Evolutionary conservation across 139 green algal genomes (phyloP).

Genomic region (Desmodesmus armatus): DNA sequence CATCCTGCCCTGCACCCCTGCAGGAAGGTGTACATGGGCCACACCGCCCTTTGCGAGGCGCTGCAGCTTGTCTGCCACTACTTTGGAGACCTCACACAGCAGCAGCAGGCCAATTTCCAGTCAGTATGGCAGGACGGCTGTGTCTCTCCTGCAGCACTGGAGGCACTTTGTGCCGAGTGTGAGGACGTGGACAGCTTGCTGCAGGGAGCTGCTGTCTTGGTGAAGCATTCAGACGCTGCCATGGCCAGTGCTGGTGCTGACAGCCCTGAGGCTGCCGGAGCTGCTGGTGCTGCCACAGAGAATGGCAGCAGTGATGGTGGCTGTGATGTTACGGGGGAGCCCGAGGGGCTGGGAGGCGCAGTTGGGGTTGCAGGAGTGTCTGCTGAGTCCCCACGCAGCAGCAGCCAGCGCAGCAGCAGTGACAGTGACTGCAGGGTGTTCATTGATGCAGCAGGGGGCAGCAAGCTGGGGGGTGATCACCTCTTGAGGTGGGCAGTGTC

Average conservation of each 20-base stretch:
- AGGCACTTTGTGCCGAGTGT: constrained; percentile 68
- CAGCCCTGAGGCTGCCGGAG: background rate
- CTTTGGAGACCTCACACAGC: constrained; percentile 42
- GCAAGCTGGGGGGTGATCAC: background rate
- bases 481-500: background rate
- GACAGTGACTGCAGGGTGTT: too few relatives aligned
- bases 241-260: background rate
- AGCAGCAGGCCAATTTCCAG: constrained; percentile 27
- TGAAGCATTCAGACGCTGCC: too few relatives aligned
- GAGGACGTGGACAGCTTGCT: constrained; percentile 53
- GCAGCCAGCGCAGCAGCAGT: too few relatives aligned
- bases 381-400: too few relatives aligned
- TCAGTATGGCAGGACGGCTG: constrained; percentile 44
- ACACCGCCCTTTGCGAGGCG: constrained; percentile 50
- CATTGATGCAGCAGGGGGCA: background rate
- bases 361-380: too few relatives aligned
- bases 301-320: background rate
- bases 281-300: constrained; percentile 1
- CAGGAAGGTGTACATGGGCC: constrained; percentile 66
- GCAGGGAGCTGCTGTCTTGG: constrained; percentile 20
- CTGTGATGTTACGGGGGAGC: too few relatives aligned
- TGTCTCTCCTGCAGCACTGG: constrained; percentile 64
- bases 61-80: constrained; percentile 63
- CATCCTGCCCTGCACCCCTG: too few relatives aligned
- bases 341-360: too few relatives aligned